Base-by-base conservation (phyloP, 2,329 filamentous ascomycete species). In the Ceratocystis cacaofunesta region DNA sequence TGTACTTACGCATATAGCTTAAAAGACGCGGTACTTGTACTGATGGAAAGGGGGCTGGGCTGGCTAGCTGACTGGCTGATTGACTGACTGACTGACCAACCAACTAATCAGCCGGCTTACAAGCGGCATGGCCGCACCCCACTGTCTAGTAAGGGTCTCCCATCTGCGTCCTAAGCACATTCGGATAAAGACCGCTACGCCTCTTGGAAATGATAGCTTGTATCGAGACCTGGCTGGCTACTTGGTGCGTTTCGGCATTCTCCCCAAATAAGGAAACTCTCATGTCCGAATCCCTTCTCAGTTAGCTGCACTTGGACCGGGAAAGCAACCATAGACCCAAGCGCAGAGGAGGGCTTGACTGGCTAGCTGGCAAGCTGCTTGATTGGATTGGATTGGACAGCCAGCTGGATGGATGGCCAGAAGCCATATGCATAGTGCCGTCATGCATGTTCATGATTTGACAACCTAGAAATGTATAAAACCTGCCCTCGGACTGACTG, bases 151-250 rank as follows among this genome's bases (percentile, higher is more conserved):
- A 28, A 58, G 28, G 55, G 55, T 36, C 55, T 19, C 32, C 55
- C 22, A n/a, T 17, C 55, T 58, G 25, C 15, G 7, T 7, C 28
- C 10, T 41, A 41, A 12, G 10, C 36, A 41, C 36, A 41, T 36
- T 32, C 8, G 17, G 55, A 36, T n/a, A n/a, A n/a, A 58, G 25
- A 58, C 30, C 30, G 55, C 55, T 25, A 58, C 55, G 55, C 55
- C 55, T 30, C 28, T 17, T 19, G 28, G 6, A 58, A 30, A 41
- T 62, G 36, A 6, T 62, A 52, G 12, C 46, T 43, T 63, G 61
- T 64, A 52, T 66, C 61, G 65, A 66, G 65, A 66, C 50, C 61
- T 61, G 46, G 36, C 19, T 12, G 36, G 60, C 19, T 61, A 7
- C 44, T 64, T 48, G 43, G 28, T 41, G 50, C 48, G 28, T 65